Evolutionary conservation across 2,329 filamentous ascomycete genomes (phyloP).

Genomic region (Sordariomycetes sp.): DNA sequence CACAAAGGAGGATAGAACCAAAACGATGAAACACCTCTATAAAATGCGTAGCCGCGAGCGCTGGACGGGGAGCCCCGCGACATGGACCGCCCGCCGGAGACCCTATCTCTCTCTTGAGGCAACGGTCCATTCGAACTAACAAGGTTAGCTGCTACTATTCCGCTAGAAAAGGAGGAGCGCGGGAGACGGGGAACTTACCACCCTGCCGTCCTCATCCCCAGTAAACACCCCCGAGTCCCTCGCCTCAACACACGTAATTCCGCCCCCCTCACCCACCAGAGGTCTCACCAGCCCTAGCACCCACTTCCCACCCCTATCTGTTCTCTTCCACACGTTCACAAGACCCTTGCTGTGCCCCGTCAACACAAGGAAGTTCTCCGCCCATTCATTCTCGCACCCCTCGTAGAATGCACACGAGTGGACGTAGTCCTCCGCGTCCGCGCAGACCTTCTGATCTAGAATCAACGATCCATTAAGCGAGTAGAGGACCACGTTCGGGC

Average conservation of each 20-base stretch:
- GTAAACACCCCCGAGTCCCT: conserved; percentile 81
- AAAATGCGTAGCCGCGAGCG: not conserved
- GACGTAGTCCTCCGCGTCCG: conserved; percentile 56
- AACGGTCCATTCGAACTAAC: not conserved
- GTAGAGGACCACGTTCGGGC: conserved; percentile 65
- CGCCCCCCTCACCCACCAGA: conserved; percentile 47
- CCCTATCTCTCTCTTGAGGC: not conserved
- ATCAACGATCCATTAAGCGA: conserved; percentile 81
- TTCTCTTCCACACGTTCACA: conserved; percentile 65
- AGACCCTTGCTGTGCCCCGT: conserved; percentile 78
- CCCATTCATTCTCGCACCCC: conserved; percentile 81
- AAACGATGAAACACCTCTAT: not conserved
- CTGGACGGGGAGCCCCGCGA: not conserved
- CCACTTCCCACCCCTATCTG: conserved; percentile 53
- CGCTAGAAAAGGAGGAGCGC: not conserved
- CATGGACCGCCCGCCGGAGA: not conserved
- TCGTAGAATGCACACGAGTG: conserved; percentile 87
- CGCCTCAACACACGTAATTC: conserved; percentile 78
- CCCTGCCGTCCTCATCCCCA: conserved; percentile 84
- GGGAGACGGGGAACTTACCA: conserved; percentile 28
- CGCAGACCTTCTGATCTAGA: conserved; percentile 72
- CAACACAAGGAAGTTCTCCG: conserved; percentile 76
- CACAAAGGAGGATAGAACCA: not conserved
- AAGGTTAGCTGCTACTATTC: not conserved
- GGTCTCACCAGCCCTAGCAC: conserved; percentile 67